Base-by-base conservation (phyloP, 176 grass and related monocot genomes). In the Pharus latifolius region DNA sequence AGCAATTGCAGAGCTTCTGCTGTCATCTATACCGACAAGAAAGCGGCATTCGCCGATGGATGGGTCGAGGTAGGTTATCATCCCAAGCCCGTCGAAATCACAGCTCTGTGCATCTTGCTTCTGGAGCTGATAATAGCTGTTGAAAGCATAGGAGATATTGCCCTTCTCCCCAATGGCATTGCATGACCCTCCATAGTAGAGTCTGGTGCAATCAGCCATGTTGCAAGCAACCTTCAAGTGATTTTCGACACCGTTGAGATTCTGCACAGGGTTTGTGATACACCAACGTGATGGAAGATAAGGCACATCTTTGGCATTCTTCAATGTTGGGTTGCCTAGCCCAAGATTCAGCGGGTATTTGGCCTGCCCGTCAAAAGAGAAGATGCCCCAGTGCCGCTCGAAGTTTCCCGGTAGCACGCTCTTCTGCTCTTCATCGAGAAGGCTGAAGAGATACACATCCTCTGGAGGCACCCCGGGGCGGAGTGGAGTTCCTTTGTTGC, bases 211-310 rank as follows among this genome's bases (percentile, higher is more conserved):
- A 63, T 97, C 93, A 5, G 93, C 93, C 43, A 72, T 53, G 40
- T 73, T 72, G 60, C 93, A 97, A 15, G 93, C 86, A 59, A 97
- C 80, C 57, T 87, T 97, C 33, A 97, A 12, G 75, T 97, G 93
- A 87, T 90, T 89, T 11, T 72, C 64, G 18, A 78, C 83, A 0
- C 19, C 11, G 24, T 84, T 70, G 0, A 89, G 69, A 69, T 82
- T 77, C 35, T 26, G 81, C 54, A 41, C 85, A 23, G 83, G 89
- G 67, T 90, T 92, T 5, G 81, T 83, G 3, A 97, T 47, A 20
- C 93, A 92, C 93, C 93, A 97, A 23, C 93, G 82, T 26, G 86
- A 77, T 25, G 93, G 89, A 72, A 97, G 84, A 70, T 97, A 97
- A 1, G 82, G 84, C 34, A 97, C 83, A 49, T 92, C 69, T 64